A percentile compares a stretch with the other conserved stretches of the same genome.
Conservation (phyloP, 2,329 filamentous ascomycete species). For the Neonectria faginata region DNA sequence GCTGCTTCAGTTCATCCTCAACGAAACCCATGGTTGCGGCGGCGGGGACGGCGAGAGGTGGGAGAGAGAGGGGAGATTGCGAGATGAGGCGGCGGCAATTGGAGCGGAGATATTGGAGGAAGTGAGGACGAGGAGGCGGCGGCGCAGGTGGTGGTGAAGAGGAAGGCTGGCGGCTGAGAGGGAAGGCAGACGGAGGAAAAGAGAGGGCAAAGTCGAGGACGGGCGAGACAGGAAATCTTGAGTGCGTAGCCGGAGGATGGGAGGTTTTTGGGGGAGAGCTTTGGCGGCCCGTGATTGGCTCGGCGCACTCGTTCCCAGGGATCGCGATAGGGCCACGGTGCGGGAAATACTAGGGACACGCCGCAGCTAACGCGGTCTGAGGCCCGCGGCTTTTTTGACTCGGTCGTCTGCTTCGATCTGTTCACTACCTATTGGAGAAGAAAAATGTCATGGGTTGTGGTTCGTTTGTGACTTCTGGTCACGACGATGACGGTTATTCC, state of each 20-base stretch:
- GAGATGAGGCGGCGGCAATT: slow-evolving; percentile 31
- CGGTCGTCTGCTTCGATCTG: slow-evolving; percentile 7
- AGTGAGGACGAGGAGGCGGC: slow-evolving; percentile 20
- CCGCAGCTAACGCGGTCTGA: slow-evolving; percentile 12
- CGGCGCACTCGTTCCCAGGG: slow-evolving; percentile 28
- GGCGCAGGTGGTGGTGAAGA: slow-evolving; percentile 27
- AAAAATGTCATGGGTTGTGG: background rate
- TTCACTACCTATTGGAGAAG: background rate
- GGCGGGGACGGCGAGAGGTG: slow-evolving; percentile 42
- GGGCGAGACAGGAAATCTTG: slow-evolving; percentile 44
- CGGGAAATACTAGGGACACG: slow-evolving; percentile 35
- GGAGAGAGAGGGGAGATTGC: slow-evolving; percentile 32
- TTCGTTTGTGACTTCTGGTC: background rate
- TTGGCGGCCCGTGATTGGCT: slow-evolving; percentile 40
- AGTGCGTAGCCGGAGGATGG: slow-evolving; percentile 48
- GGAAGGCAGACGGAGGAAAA: slow-evolving; percentile 31
- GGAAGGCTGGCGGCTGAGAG: slow-evolving; percentile 20
- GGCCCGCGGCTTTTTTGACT: slow-evolving; percentile 34
- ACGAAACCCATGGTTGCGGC: slow-evolving; percentile 83
- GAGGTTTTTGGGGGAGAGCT: slow-evolving; percentile 46
- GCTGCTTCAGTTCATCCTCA: slow-evolving; percentile 84
- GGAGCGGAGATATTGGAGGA: slow-evolving; percentile 23
- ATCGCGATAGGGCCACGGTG: slow-evolving; percentile 37
- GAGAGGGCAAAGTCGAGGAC: slow-evolving; percentile 40
- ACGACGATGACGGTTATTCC: background rate